Conservation (phyloP, 2,329 filamentous ascomycete genomes). For the Aspergillus neoniger region DNA sequence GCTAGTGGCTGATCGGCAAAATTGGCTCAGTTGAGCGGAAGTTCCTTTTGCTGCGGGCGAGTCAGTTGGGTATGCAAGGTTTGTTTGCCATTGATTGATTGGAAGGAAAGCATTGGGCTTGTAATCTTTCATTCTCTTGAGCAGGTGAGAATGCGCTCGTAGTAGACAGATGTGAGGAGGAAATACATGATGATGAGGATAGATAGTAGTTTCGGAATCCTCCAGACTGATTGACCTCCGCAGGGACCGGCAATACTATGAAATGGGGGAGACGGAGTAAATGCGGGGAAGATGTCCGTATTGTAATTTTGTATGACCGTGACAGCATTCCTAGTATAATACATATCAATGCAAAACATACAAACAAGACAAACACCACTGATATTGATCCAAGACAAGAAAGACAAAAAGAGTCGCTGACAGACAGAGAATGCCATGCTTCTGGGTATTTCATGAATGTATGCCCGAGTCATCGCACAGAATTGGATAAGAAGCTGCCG, state of each 20-base stretch:
- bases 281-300: not conserved
- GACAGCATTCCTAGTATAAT: not conserved
- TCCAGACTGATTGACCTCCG: not conserved
- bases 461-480: not conserved
- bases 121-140: not conserved
- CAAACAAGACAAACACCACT: slow-evolving; percentile 20
- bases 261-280: not conserved
- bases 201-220: not conserved
- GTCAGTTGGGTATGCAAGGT: not conserved
- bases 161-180: not conserved
- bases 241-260: not conserved
- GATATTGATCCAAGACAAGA: slow-evolving; percentile 5
- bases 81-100: not conserved
- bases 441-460: not conserved
- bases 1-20: not conserved
- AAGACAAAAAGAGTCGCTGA: not conserved
- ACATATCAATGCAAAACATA: slow-evolving; percentile 8
- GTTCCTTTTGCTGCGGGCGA: not conserved
- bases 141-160: not conserved
- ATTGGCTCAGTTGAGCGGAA: not conserved
- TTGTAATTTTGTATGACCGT: not conserved
- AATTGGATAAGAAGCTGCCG: not conserved
- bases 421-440: not conserved
- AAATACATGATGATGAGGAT: not conserved
- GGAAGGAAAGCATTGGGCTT: not conserved